Base-by-base conservation (phyloP, 441 rosid species). In the Daphne laureola region DNA sequence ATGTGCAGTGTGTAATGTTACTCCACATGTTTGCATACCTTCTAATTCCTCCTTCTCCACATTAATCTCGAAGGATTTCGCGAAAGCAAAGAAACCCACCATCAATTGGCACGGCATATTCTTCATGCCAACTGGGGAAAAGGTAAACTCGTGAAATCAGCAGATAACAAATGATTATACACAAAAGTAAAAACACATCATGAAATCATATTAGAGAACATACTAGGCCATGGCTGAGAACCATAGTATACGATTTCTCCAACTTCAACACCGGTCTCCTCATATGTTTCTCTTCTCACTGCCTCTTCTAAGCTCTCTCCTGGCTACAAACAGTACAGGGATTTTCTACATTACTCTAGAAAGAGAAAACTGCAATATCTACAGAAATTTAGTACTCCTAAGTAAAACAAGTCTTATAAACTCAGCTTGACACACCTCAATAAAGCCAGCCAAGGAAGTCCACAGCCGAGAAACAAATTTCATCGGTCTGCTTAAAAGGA, bases 221-320 rank as follows among this genome's bases (percentile, higher is more conserved):
- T 77, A 87, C 96, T 96, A 49, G 98, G 98, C 98, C 96, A 86
- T 8, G 98, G 96, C 78, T 88, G 98, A 66, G 95, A 92, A 72
- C 96, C 89, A 73, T 89, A 96, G 55, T 89, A 92, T 21, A 78
- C 72, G 54, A 92, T 95, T 65, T 89, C 84, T 59, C 87, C 98
- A 47, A 92, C 98, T 80, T 92, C 97, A 68, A 92, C 85, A 17
- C 97, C 83, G 12, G 96, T 73, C 74, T 92, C 95, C 69, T 92
- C 98, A 83, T 78, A 81, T 53, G 98, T 85, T 83, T 92, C 97
- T 67, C 98, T 73, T 74, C 84, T 83, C 68, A 87, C 97, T 17
- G 96, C 97, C 75, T 86, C 96, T 73, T 89, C 98, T 72, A 92
- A 84, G 80, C 96, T 89, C 77, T 92, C 98, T 67, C 98, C 97